A percentile compares a stretch with the other conserved stretches of the same genome.
phyloP scores from a whole-genome alignment of 2,329 filamentous ascomycete genomes.

The Ophioceras dolichostomum region DNA sequence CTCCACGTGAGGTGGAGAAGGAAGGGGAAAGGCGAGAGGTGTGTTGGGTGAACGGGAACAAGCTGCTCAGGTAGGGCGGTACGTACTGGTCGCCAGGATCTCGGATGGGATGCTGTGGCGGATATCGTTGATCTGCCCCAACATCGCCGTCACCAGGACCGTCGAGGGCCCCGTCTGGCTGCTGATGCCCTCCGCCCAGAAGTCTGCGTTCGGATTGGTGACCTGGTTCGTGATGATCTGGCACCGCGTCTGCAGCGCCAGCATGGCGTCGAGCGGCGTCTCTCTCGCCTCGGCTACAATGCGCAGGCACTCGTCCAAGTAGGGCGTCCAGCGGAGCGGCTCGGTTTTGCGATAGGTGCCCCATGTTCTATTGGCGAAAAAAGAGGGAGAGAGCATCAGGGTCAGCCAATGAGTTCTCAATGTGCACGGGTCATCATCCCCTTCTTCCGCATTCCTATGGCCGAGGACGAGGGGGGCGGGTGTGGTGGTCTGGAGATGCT shows the following conservation, averaged over 20 bases:
- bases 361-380: constrained; percentile 2
- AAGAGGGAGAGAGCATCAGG: no score
- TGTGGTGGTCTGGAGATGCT: constrained; percentile 3
- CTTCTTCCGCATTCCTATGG: no score
- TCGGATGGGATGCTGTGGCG: constrained; percentile 6
- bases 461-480: no score
- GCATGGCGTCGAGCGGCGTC: constrained; percentile 7
- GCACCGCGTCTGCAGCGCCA: constrained; percentile 11
- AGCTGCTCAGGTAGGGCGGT: no score
- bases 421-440: neutral
- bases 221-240: constrained; percentile 13
- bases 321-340: constrained; percentile 7
- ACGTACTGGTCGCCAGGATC: constrained; percentile 9
- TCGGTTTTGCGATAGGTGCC: constrained; percentile 8
- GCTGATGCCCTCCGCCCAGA: neutral
- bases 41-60: no score
- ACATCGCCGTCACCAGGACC: constrained; percentile 8
- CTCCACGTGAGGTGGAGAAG: no score
- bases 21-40: no score
- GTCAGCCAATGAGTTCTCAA: no score
- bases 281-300: constrained; percentile 7
- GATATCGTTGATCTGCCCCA: constrained; percentile 9
- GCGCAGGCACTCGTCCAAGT: constrained; percentile 7
- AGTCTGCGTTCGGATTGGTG: constrained; percentile 5
- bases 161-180: constrained; percentile 1